Base-by-base conservation (phyloP, 202 grass and related monocot genomes). In the Brachypodium distachyon region DNA sequence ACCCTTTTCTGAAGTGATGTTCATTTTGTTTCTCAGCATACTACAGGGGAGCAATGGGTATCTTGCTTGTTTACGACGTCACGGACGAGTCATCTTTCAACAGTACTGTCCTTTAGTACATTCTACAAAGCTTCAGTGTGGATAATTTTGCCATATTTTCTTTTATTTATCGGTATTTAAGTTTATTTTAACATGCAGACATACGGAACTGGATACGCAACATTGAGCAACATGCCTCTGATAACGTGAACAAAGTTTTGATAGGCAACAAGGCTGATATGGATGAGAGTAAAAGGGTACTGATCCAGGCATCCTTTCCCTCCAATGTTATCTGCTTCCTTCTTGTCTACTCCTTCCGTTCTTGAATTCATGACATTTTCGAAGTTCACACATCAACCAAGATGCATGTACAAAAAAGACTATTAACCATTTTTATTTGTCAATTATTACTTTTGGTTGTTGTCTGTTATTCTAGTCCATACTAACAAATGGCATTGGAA, bases 261-360 rank as follows among this genome's bases (percentile, higher is more conserved):
- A 87, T 93, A 23, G 90, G 90, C 72, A 93, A 93, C 90, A 93
- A 93, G 82, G 90, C 90, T 75, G 87, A 93, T 60, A 93, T 89
- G 90, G 90, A 89, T 69, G 87, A 89, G 77, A 89, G 81, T 78
- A 93, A 89, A 93, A 83, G 90, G 86, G 87, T 87, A 75, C 50
- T 27, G 58, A 56, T 37, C 41, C 18, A 57, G 42, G 29, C 38
- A 22, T 55, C 26, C 27, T 27, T 73, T 12, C 7, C 21, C 19
- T n/a, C 32, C 31, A n/a, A 16, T 60, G 17, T 69, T 70, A 50
- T 60, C 34, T 33, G 22, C 6, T 67, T 47, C 40, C 19, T 38
- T 21, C 8, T 48, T 59, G 6, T 69, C 2, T 54, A 34, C 1
- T 63, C 2, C 34, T n/a, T 39, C n/a, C n/a, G n/a, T n/a, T n/a